Conservation (phyloP, 2,329 filamentous ascomycete species). For the Ophiostoma angusticollis region DNA sequence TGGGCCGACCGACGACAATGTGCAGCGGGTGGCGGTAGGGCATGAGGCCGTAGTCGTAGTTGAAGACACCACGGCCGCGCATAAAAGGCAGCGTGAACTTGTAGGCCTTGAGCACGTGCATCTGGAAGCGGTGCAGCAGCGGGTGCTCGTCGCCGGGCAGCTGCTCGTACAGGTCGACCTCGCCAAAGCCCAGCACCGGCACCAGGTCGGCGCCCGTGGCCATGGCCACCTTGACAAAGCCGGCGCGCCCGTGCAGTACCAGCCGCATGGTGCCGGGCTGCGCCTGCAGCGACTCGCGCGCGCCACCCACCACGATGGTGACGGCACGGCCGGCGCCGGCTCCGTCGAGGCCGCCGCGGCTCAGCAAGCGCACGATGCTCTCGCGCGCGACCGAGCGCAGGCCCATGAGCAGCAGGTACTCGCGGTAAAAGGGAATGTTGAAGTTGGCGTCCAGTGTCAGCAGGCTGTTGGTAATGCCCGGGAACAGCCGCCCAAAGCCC, state of each 20-base stretch:
- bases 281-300: conserved; percentile 81
- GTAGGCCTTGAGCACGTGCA: conserved; percentile 70
- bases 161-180: conserved; percentile 94
- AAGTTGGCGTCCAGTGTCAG: conserved; percentile 95
- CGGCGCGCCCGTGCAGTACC: conserved; percentile 72
- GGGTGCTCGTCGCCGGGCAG: conserved; percentile 66
- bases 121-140: conserved; percentile 65
- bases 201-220: conserved; percentile 88
- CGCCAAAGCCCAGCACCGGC: conserved; percentile 82
- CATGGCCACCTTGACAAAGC: conserved; percentile 88
- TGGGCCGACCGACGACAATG: conserved; percentile 75
- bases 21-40: conserved; percentile 82
- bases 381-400: conserved; percentile 81
- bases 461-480: conserved; percentile 86
- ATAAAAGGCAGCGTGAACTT: conserved; percentile 89
- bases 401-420: conserved; percentile 85
- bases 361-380: conserved; percentile 79
- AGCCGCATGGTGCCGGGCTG: conserved; percentile 65
- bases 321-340: conserved; percentile 92
- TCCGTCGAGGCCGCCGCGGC: conserved; percentile 59
- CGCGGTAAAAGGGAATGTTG: conserved; percentile 81
- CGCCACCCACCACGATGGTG: conserved; percentile 89
- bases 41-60: conserved; percentile 95
- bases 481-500: conserved; percentile 76
- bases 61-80: conserved; percentile 85